These are phyloP conservation scores for Rutstroemia sp. DNA, from an alignment of 2,329 filamentous ascomycete genomes.

Conservation along the genomic window DNA sequence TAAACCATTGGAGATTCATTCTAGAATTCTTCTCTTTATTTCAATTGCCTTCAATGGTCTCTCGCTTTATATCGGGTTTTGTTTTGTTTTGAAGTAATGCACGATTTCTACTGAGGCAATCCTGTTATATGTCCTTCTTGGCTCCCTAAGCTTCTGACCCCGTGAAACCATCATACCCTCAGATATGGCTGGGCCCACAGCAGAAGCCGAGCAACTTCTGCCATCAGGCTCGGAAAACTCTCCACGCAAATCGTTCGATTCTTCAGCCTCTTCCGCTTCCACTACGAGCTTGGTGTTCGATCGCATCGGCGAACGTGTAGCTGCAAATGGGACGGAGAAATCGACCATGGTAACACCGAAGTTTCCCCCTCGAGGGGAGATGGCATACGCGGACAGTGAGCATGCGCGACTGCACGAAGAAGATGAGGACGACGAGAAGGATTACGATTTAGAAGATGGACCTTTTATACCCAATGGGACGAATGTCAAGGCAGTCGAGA, in stretches of 20 bases:
- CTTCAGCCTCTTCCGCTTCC: constrained; percentile 63
- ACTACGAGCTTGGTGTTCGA: constrained; percentile 80
- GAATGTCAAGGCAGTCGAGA: constrained; percentile 50
- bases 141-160: constrained; percentile 4
- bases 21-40: not conserved
- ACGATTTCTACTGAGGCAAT: not conserved
- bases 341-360: constrained; percentile 24
- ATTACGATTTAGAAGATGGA: constrained; percentile 41
- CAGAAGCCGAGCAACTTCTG: constrained; percentile 25
- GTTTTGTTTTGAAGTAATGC: not conserved
- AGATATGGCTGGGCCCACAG: constrained; percentile 25
- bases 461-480: constrained; percentile 30
- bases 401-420: constrained; percentile 15
- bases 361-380: constrained; percentile 20
- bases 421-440: constrained; percentile 29
- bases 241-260: constrained; percentile 32
- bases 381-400: constrained; percentile 25
- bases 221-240: constrained; percentile 15
- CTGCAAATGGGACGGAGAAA: constrained; percentile 16
- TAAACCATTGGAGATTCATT: not conserved
- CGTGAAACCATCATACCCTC: constrained; percentile 16
- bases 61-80: not conserved
- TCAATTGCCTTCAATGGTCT: not conserved
- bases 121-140: not conserved
- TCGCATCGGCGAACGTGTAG: constrained; percentile 51